Base-by-base conservation (phyloP, 345 rosid genomes). In the Jatropha curcas region DNA sequence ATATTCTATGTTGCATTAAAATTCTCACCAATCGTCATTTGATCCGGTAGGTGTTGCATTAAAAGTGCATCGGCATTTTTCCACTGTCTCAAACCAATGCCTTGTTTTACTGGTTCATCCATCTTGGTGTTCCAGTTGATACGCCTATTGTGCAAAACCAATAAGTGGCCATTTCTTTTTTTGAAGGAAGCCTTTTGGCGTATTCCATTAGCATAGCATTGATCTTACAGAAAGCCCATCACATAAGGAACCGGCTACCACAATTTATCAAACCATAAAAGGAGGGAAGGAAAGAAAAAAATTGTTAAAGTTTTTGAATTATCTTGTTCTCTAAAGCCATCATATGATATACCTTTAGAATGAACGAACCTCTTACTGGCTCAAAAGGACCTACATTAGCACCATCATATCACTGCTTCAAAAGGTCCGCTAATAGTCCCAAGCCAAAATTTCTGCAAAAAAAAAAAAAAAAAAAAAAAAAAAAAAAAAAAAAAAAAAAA, bases 391-490 rank as follows among this genome's bases (percentile, higher is more conserved):
- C 95, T 11, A 83, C 84, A 82, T 90, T 90, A 24, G 95, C 92
- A 58, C 82, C 95, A 72, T 90, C 92, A n/a, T 16, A 85, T 68
- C 70, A 90, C 90, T 19, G 90, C 95, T 81, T 88, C 90, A 71
- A 82, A 90, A 28, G 92, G 92, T 65, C 95, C 95, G 71, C n/a
- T 84, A 79, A 71, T 84, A 84, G 63, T 88, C 86, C 2, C n/a
- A n/a, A 88, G 89, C 89, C 95, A n/a, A n/a, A n/a, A 90, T 83
- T 85, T 85, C 95, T 90, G 90, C 81, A 75, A 67, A 71, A 19
- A 28, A 53, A 22, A 37, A 19, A 2, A 31, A 31, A 24, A 1
- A 39, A 37, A 4, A 41, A 46, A 46, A 71, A 20, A n/a, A n/a
- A n/a, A n/a, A n/a, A n/a, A n/a, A n/a, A n/a, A n/a, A n/a, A n/a